A percentile compares a stretch with the other conserved stretches of the same genome.
phyloP scores from a whole-genome alignment of 1,284 basidiomycete species.

The Cerioporus squamosus region DNA sequence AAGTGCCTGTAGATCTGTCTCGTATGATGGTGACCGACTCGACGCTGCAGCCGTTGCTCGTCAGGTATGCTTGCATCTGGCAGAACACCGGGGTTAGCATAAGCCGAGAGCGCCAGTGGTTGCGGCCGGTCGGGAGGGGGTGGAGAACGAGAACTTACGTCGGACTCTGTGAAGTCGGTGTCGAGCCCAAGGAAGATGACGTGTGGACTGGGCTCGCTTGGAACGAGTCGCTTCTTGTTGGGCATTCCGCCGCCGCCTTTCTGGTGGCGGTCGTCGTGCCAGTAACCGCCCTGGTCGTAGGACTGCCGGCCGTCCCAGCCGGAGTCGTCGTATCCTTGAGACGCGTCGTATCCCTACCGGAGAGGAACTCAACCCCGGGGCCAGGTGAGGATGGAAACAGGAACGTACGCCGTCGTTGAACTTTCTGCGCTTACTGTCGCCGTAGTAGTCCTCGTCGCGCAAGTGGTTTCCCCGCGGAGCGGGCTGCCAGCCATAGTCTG shows the following conservation, averaged over 20 bases:
- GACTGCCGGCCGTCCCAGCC: slow-evolving; percentile 37
- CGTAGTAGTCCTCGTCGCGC: slow-evolving; percentile 70
- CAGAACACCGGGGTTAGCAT: background rate
- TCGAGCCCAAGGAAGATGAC: slow-evolving; percentile 93
- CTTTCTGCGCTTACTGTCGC: slow-evolving; percentile 77
- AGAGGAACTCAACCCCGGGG: background rate
- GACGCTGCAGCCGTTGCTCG: slow-evolving; percentile 70
- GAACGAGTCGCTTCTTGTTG: slow-evolving; percentile 71
- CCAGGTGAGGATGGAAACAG: background rate
- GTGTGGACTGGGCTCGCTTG: slow-evolving; percentile 84
- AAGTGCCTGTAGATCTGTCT: slow-evolving; percentile 93
- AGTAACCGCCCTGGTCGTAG: slow-evolving; percentile 43
- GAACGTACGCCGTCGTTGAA: slow-evolving; percentile 68
- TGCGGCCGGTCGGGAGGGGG: too few species aligned
- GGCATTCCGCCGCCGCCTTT: slow-evolving; percentile 44
- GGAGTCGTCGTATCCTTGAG: slow-evolving; percentile 45
- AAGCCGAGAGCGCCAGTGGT: background rate
- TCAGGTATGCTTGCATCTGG: slow-evolving; percentile 81
- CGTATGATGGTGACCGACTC: slow-evolving; percentile 91
- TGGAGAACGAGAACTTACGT: slow-evolving; percentile 62
- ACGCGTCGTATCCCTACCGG: slow-evolving; percentile 54
- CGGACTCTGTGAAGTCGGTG: slow-evolving; percentile 86
- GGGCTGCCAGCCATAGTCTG: slow-evolving; percentile 43
- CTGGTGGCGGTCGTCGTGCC: slow-evolving; percentile 46
- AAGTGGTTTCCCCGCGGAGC: slow-evolving; percentile 47